Evolutionary conservation across 2,329 filamentous ascomycete species (phyloP).

Genomic region (Meredithiella fracta): DNA sequence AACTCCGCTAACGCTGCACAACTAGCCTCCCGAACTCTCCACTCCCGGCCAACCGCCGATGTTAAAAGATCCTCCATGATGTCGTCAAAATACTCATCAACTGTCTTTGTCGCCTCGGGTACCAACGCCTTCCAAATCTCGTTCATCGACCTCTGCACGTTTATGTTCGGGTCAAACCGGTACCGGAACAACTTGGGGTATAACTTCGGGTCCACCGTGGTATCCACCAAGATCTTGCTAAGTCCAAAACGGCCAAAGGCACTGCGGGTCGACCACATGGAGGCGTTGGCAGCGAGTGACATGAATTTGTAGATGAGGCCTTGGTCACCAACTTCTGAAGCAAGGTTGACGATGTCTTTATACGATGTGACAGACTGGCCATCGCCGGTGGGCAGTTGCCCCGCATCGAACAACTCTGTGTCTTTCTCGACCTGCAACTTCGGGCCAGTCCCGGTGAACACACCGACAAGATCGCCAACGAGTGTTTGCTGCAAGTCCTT

Average conservation of each 20-base stretch:
- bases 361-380: conserved; percentile 85
- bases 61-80: conserved; percentile 79
- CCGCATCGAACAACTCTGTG: conserved; percentile 85
- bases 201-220: conserved; percentile 75
- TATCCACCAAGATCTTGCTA: conserved; percentile 79
- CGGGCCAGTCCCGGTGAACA: conserved; percentile 64
- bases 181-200: conserved; percentile 93
- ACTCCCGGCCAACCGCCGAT: conserved; percentile 78
- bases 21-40: conserved; percentile 82
- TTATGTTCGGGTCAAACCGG: conserved; percentile 83
- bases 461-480: conserved; percentile 71
- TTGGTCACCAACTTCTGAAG: conserved; percentile 92
- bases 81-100: conserved; percentile 68
- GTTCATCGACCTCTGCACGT: conserved; percentile 89
- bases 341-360: conserved; percentile 91
- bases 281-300: conserved; percentile 88
- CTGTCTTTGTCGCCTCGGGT: conserved; percentile 61
- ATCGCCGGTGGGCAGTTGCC: conserved; percentile 76
- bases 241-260: conserved; percentile 90
- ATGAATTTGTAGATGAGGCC: conserved; percentile 97
- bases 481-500: conserved; percentile 63
- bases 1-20: conserved; percentile 81
- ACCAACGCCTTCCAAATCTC: conserved; percentile 96
- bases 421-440: conserved; percentile 74
- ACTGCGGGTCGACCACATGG: conserved; percentile 92